A percentile compares a stretch with the other conserved stretches of the same genome.
These are phyloP conservation scores for Aureobasidium sp. DNA, from an alignment of 2,329 filamentous ascomycete genomes.

Conservation along the genomic window DNA sequence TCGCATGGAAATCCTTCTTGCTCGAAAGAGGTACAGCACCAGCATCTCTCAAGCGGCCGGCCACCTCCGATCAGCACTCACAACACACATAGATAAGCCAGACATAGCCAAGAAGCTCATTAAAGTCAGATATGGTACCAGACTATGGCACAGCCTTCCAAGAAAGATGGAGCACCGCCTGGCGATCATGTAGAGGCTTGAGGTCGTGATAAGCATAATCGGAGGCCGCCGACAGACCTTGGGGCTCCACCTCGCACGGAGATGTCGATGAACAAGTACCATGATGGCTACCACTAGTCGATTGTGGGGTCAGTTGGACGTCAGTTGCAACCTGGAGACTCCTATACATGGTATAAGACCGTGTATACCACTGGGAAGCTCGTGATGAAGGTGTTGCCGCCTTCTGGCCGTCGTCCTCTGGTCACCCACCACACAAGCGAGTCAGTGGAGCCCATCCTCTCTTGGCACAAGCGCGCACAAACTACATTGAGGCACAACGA, in stretches of 20 bases:
- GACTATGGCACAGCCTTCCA: neutral
- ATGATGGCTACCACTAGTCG: constrained; percentile 4
- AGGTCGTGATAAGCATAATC: constrained; percentile 9
- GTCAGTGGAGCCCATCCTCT: neutral
- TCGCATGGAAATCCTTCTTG: neutral
- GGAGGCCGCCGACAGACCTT: constrained; percentile 4
- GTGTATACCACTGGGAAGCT: neutral
- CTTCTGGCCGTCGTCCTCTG: neutral
- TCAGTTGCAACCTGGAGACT: neutral
- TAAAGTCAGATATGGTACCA: neutral
- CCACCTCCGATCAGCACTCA: neutral
- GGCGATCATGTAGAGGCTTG: constrained; percentile 1
- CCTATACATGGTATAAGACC: neutral
- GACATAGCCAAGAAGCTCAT: neutral
- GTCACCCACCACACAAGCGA: neutral
- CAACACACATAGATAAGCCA: neutral
- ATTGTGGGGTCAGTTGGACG: constrained; percentile 3
- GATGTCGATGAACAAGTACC: neutral
- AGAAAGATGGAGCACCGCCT: neutral
- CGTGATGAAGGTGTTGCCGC: neutral
- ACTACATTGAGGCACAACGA: neutral
- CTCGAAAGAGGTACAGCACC: neutral
- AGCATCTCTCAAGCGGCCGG: neutral
- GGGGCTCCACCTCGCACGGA: constrained; percentile 9
- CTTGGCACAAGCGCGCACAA: neutral